Conservation (phyloP, 2,329 filamentous ascomycete genomes). For the Cryphonectria naterciae region DNA sequence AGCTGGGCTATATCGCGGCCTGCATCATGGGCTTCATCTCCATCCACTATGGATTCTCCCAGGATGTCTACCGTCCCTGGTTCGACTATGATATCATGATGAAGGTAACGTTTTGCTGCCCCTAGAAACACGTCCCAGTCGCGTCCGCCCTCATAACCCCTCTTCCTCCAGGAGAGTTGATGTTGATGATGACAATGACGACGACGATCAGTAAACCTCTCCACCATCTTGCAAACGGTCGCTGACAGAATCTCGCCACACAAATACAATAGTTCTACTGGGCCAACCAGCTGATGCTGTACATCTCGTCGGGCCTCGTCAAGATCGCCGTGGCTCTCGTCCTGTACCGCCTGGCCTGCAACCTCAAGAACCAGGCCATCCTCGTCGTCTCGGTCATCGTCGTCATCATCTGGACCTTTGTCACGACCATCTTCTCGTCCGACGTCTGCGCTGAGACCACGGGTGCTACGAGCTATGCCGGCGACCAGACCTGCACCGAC, state of each 20-base stretch:
- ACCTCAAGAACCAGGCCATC: constrained; percentile 32
- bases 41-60: constrained; percentile 38
- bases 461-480: constrained; percentile 38
- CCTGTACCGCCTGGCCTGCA: constrained; percentile 37
- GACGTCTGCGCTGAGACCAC: constrained; percentile 35
- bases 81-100: constrained; percentile 29
- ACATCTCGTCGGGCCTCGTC: constrained; percentile 39
- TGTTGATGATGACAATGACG: too few species aligned
- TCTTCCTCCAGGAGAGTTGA: background rate
- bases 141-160: too few species aligned
- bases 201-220: too few species aligned
- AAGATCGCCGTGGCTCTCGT: constrained; percentile 41
- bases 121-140: background rate
- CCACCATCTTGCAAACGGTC: background rate
- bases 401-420: constrained; percentile 20
- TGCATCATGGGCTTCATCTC: constrained; percentile 37
- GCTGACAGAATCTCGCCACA: too few species aligned
- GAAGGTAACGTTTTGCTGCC: constrained; percentile 5
- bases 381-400: constrained; percentile 32
- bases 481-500: constrained; percentile 35
- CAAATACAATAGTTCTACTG: constrained; percentile 36
- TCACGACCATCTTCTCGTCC: constrained; percentile 37
- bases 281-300: constrained; percentile 38
- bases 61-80: constrained; percentile 32
- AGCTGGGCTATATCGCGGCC: constrained; percentile 37